Percentiles rank a stretch among this genome's conserved stretches.
Evolutionary conservation across 495 filamentous ascomycete species (phyloP).

Genomic region (Pseudevernia furfuracea): DNA sequence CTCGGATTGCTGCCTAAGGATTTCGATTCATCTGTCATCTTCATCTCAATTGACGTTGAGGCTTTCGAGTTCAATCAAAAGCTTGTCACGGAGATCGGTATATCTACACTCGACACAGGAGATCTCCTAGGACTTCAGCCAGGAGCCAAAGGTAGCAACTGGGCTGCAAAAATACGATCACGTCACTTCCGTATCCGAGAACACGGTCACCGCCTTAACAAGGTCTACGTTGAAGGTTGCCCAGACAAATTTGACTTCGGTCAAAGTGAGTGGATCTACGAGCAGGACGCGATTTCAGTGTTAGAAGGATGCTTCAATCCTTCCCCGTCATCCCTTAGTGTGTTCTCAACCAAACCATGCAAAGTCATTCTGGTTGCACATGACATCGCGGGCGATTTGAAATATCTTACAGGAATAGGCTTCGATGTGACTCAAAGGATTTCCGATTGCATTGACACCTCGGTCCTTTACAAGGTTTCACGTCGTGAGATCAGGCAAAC

Average conservation of each 20-base stretch:
- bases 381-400: constrained; percentile 52
- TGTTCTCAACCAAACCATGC: no score
- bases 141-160: constrained; percentile 48
- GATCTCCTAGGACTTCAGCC: constrained; percentile 46
- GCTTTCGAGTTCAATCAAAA: constrained; percentile 57
- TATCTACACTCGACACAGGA: constrained; percentile 67
- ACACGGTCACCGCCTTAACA: constrained; percentile 54
- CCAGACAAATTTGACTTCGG: constrained; percentile 70
- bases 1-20: constrained; percentile 29
- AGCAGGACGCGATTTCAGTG: constrained; percentile 29
- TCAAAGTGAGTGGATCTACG: constrained; percentile 37
- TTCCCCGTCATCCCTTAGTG: constrained; percentile 37
- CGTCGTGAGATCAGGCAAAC: background rate
- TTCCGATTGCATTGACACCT: constrained; percentile 60
- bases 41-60: constrained; percentile 74
- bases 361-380: constrained; percentile 78
- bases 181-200: constrained; percentile 71
- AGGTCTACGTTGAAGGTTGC: constrained; percentile 55
- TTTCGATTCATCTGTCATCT: constrained; percentile 49
- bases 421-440: constrained; percentile 48
- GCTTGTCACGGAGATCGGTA: constrained; percentile 71
- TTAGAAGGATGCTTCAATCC: constrained; percentile 44
- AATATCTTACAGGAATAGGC: constrained; percentile 50
- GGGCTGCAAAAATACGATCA: constrained; percentile 54
- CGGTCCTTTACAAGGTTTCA: constrained; percentile 51